Evolutionary conservation across 1,284 basidiomycete species (phyloP).

Genomic region (Microstroma glucosiphilum): DNA sequence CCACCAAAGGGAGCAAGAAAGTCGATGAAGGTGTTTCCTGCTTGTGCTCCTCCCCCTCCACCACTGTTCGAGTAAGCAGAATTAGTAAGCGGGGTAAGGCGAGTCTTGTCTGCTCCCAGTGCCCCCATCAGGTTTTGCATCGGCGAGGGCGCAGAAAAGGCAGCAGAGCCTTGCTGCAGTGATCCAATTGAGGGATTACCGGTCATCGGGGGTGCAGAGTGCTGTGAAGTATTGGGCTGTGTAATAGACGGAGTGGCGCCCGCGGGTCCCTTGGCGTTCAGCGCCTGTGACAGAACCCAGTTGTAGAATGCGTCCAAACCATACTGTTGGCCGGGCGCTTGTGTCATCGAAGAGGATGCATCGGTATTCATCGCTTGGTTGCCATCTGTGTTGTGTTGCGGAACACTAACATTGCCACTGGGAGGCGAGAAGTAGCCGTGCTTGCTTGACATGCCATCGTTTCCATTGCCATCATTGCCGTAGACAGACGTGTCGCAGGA

Average conservation of each 20-base stretch:
- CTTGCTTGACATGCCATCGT: not conserved
- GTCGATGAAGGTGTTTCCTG: too few species aligned
- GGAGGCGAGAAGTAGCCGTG: not conserved
- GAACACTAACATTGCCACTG: slow-evolving; percentile 13
- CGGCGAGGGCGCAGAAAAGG: not conserved
- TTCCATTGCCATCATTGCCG: not conserved
- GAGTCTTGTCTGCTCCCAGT: not conserved
- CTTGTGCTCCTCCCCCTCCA: too few species aligned
- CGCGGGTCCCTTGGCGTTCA: not conserved
- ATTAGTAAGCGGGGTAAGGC: not conserved
- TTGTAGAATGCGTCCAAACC: slow-evolving; percentile 38
- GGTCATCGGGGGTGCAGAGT: not conserved
- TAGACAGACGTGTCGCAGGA: not conserved
- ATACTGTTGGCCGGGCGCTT: slow-evolving; percentile 4
- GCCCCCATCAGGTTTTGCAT: not conserved
- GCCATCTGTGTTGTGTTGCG: not conserved
- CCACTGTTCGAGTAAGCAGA: not conserved
- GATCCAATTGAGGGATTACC: too few species aligned
- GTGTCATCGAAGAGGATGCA: not conserved
- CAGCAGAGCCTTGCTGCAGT: too few species aligned
- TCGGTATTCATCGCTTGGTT: not conserved
- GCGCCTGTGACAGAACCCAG: slow-evolving; percentile 38
- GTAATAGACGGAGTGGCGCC: not conserved
- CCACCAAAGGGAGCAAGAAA: slow-evolving; percentile 4
- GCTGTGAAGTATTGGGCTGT: not conserved